These are phyloP conservation scores for Globisporangium viniferum DNA, from an alignment of 352 stramenopile genomes.

Conservation along the genomic window DNA sequence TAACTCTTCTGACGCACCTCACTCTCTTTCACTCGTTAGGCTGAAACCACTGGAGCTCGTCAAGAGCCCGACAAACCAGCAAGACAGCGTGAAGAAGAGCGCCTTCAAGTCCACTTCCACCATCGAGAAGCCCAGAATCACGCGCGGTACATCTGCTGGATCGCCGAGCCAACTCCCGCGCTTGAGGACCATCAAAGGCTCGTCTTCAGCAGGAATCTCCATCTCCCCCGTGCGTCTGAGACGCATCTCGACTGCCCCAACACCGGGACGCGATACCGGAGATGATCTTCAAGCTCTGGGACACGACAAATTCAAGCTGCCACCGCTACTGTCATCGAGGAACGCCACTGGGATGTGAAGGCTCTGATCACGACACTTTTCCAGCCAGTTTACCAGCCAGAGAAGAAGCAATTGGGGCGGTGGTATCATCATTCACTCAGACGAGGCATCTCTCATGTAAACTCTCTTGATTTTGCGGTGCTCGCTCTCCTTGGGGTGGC, in stretches of 20 bases:
- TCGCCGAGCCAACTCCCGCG: slow-evolving; percentile 22
- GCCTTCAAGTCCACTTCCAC: slow-evolving; percentile 2
- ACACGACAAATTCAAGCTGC: slow-evolving; percentile 36
- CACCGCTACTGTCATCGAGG: slow-evolving; percentile 20
- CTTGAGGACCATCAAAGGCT: slow-evolving; percentile 17
- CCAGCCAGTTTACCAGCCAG: not conserved
- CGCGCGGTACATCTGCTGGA: slow-evolving; percentile 24
- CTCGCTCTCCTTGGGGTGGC: not conserved
- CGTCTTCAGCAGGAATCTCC: slow-evolving; percentile 17
- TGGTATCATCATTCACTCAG: not conserved
- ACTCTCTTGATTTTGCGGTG: not conserved
- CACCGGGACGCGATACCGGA: not conserved
- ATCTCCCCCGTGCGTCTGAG: slow-evolving; percentile 36
- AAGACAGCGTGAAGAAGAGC: not conserved
- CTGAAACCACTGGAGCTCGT: slow-evolving; percentile 36
- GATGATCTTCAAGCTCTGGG: not conserved
- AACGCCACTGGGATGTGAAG: not conserved
- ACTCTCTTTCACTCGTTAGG: slow-evolving; percentile 14
- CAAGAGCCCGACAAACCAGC: slow-evolving; percentile 14
- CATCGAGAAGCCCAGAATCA: slow-evolving; percentile 8
- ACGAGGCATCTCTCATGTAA: not conserved
- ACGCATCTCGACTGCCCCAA: slow-evolving; percentile 43
- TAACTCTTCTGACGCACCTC: not conserved
- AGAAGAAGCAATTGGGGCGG: not conserved
- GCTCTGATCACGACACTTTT: not conserved